A percentile compares a stretch with the other conserved stretches of the same genome.
Conservation (phyloP, 2,329 filamentous ascomycete genomes). For the Trichothecium sympodiale region DNA sequence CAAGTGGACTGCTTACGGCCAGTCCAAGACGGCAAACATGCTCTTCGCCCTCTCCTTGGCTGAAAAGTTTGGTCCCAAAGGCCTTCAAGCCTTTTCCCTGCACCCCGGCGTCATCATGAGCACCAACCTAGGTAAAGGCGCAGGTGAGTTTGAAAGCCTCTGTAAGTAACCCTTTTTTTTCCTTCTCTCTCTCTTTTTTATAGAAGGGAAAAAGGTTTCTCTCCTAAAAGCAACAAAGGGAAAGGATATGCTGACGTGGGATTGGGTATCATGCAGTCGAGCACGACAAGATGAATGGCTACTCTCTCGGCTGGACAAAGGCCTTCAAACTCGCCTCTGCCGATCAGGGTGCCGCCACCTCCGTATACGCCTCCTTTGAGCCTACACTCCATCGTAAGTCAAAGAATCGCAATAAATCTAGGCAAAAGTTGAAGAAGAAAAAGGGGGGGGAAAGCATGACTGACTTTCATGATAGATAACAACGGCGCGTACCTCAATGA, state of each 20-base stretch:
- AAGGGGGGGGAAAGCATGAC: background rate
- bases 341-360: background rate
- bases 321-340: background rate
- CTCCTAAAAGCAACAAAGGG: too few relatives aligned
- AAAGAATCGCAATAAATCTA: too few relatives aligned
- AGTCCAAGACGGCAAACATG: slow-evolving; percentile 18
- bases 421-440: too few relatives aligned
- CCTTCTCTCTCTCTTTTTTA: too few relatives aligned
- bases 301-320: too few relatives aligned
- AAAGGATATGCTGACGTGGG: too few relatives aligned
- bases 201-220: too few relatives aligned
- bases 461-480: background rate
- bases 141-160: too few relatives aligned
- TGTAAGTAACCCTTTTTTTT: too few relatives aligned
- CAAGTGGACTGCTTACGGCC: slow-evolving; percentile 14
- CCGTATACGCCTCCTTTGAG: slow-evolving; percentile 1
- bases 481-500: slow-evolving; percentile 15
- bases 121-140: background rate
- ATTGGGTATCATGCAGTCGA: too few relatives aligned
- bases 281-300: too few relatives aligned
- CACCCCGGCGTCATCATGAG: background rate
- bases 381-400: background rate
- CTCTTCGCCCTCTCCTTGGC: slow-evolving; percentile 11
- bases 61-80: slow-evolving; percentile 8
- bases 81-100: slow-evolving; percentile 9